phyloP scores from a whole-genome alignment of 2,329 filamentous ascomycete species.

The Leptographium galeiforme region DNA sequence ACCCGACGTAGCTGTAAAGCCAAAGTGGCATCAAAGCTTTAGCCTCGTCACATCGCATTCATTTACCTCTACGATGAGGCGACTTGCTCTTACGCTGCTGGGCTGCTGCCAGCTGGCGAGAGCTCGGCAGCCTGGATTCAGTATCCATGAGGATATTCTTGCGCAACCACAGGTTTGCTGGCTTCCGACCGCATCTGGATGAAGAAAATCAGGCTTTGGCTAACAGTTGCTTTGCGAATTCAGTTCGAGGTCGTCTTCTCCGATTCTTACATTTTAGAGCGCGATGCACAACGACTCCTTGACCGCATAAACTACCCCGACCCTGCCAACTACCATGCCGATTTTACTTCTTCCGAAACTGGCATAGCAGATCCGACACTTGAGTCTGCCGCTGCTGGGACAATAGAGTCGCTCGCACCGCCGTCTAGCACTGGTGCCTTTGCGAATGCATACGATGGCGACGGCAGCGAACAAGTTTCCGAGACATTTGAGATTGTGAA shows the following conservation, averaged over 20 bases:
- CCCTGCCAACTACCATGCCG: conserved; percentile 24
- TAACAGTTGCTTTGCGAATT: neutral
- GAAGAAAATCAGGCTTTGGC: neutral
- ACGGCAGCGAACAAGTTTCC: conserved; percentile 21
- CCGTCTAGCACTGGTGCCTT: conserved; percentile 13
- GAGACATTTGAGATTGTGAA: conserved; percentile 62
- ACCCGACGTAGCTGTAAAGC: neutral
- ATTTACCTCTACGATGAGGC: conserved; percentile 30
- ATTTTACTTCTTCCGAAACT: conserved; percentile 25
- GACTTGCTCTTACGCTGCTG: conserved; percentile 30
- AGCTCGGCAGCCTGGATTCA: conserved; percentile 51
- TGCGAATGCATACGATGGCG: conserved; percentile 14
- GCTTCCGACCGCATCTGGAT: no score
- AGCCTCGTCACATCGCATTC: neutral
- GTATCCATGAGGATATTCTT: conserved; percentile 75
- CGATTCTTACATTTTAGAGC: conserved; percentile 56
- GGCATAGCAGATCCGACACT: conserved; percentile 23
- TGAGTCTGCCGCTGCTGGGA: conserved; percentile 18
- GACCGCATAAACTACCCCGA: conserved; percentile 21
- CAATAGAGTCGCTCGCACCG: neutral
- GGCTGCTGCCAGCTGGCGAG: conserved; percentile 29
- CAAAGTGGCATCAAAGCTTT: conserved; percentile 3
- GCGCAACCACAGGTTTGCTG: conserved; percentile 67
- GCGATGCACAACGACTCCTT: conserved; percentile 52
- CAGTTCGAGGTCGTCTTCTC: conserved; percentile 74